phyloP scores from a whole-genome alignment of 805 yeast genomes.

The Kurtzmaniella fragi region DNA sequence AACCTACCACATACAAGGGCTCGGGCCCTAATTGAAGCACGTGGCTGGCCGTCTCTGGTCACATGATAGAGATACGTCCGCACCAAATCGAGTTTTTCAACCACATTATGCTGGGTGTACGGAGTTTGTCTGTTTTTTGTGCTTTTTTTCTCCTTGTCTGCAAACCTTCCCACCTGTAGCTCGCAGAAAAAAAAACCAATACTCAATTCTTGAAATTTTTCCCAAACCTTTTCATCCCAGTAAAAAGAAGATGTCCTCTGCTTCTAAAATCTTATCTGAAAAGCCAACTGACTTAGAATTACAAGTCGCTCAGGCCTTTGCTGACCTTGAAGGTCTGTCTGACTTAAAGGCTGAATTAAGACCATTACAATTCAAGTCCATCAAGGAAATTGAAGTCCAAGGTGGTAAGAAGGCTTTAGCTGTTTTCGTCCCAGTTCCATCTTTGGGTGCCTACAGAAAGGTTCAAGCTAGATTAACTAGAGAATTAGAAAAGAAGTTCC shows the following conservation, averaged over 20 bases:
- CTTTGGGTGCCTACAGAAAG: slow-evolving; percentile 88
- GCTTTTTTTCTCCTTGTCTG: neutral
- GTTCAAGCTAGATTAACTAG: slow-evolving; percentile 97
- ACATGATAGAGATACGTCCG: too few species aligned
- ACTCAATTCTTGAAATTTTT: slow-evolving; percentile 1
- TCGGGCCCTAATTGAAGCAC: slow-evolving; percentile 6
- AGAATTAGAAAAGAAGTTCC: slow-evolving; percentile 99
- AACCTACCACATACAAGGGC: too few species aligned
- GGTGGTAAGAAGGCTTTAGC: slow-evolving; percentile 99
- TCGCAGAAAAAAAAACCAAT: neutral
- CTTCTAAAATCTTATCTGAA: slow-evolving; percentile 89
- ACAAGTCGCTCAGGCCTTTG: slow-evolving; percentile 98
- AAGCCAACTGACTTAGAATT: slow-evolving; percentile 98
- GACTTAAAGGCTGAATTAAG: slow-evolving; percentile 97
- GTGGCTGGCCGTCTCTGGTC: neutral
- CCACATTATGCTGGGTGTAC: slow-evolving; percentile 1
- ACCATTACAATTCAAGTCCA: slow-evolving; percentile 97
- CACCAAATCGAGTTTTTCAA: neutral
- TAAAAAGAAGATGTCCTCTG: slow-evolving; percentile 77
- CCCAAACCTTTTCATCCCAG: slow-evolving; percentile 5
- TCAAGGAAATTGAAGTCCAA: slow-evolving; percentile 95
- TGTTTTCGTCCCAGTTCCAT: slow-evolving; percentile 97
- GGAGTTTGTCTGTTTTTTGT: neutral
- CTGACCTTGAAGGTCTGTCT: slow-evolving; percentile 93
- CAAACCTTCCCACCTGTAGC: neutral